phyloP scores from a whole-genome alignment of 2,329 filamentous ascomycete genomes.

The Pseudogymnoascus sp. region DNA sequence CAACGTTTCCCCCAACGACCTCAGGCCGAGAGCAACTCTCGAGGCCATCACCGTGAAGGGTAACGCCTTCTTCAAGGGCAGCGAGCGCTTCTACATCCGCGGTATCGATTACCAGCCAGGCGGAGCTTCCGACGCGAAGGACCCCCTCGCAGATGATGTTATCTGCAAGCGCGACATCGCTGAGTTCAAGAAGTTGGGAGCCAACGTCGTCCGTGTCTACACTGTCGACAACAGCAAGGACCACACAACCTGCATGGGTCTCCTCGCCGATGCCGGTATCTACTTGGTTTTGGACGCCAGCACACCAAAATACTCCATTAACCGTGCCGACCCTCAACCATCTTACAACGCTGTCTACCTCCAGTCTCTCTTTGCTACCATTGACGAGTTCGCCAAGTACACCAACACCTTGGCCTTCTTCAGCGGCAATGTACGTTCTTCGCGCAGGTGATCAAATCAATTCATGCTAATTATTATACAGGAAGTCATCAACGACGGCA shows the following conservation, averaged over 20 bases:
- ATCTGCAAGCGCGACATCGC: slow-evolving; percentile 82
- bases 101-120: slow-evolving; percentile 92
- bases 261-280: slow-evolving; percentile 79
- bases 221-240: slow-evolving; percentile 77
- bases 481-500: slow-evolving; percentile 82
- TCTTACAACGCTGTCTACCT: slow-evolving; percentile 75
- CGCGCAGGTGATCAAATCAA: not conserved
- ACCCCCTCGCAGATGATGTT: slow-evolving; percentile 69
- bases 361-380: slow-evolving; percentile 72
- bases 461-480: not conserved
- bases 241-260: slow-evolving; percentile 78
- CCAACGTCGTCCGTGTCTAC: slow-evolving; percentile 94
- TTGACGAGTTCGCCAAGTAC: slow-evolving; percentile 77
- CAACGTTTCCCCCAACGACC: not conserved
- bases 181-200: slow-evolving; percentile 68
- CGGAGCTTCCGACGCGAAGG: slow-evolving; percentile 54
- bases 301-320: slow-evolving; percentile 76
- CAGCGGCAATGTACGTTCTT: slow-evolving; percentile 62
- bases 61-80: slow-evolving; percentile 6
- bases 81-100: slow-evolving; percentile 67
- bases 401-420: slow-evolving; percentile 95
- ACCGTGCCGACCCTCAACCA: slow-evolving; percentile 59
- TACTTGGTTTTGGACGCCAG: slow-evolving; percentile 91
- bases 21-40: not conserved
- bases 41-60: slow-evolving; percentile 5